Evolutionary conservation across 768 basidiomycete genomes (phyloP).

Genomic region (Lentinula edodes): DNA sequence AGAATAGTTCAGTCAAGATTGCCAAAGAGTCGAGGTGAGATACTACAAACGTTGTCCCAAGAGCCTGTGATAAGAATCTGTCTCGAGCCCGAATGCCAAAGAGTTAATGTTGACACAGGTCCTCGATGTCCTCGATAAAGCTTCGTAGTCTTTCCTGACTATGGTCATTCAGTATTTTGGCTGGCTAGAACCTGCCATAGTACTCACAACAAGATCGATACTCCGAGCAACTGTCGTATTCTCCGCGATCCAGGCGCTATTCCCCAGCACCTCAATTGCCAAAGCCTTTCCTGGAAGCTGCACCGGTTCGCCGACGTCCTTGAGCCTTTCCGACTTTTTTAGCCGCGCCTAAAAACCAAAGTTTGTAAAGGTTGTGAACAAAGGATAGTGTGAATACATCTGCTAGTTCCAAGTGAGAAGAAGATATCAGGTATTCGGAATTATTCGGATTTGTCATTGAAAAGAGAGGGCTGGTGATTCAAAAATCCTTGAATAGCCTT

Average conservation of each 20-base stretch:
- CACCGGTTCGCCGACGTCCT: slow-evolving; percentile 74
- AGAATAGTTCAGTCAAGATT: neutral
- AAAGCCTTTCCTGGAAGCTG: slow-evolving; percentile 71
- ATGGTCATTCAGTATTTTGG: neutral
- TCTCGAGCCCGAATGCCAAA: slow-evolving; percentile 30
- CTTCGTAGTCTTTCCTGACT: slow-evolving; percentile 80
- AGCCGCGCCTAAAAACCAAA: slow-evolving; percentile 49
- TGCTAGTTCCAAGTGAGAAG: slow-evolving; percentile 61
- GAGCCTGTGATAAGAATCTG: slow-evolving; percentile 79
- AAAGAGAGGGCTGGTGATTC: neutral
- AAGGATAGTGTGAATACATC: slow-evolving; percentile 35
- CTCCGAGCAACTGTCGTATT: slow-evolving; percentile 72
- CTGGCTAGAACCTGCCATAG: neutral
- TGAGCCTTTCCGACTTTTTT: slow-evolving; percentile 65
- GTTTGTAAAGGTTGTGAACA: neutral
- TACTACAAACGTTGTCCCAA: slow-evolving; percentile 72
- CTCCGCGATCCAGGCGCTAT: slow-evolving; percentile 83
- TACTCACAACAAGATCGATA: slow-evolving; percentile 67
- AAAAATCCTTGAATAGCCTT: no score
- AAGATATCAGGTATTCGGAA: slow-evolving; percentile 64
- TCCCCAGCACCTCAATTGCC: slow-evolving; percentile 56
- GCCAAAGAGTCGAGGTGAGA: neutral
- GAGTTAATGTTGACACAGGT: slow-evolving; percentile 78
- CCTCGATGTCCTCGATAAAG: slow-evolving; percentile 81
- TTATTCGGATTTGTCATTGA: slow-evolving; percentile 2